Conservation (phyloP, 805 yeast species). For the Metschnikowia amazonensis region DNA sequence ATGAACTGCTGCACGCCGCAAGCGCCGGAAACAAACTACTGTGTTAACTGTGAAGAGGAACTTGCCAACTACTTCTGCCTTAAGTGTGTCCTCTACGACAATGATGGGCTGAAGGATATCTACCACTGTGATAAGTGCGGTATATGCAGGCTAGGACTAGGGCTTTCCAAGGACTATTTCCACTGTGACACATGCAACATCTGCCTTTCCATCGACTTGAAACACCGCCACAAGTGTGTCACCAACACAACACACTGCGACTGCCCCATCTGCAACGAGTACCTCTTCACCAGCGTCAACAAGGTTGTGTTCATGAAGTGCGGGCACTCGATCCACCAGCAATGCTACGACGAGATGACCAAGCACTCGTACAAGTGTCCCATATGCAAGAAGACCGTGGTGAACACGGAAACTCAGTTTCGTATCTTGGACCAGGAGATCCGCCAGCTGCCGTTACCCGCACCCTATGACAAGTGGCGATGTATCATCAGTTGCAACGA, state of each 20-base stretch:
- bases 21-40: slow-evolving; percentile 59
- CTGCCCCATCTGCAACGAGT: slow-evolving; percentile 92
- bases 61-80: slow-evolving; percentile 77
- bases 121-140: slow-evolving; percentile 94
- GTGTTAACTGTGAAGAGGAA: slow-evolving; percentile 61
- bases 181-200: slow-evolving; percentile 90
- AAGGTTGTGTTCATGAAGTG: slow-evolving; percentile 90
- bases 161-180: slow-evolving; percentile 82
- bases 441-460: slow-evolving; percentile 68
- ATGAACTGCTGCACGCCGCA: slow-evolving; percentile 79
- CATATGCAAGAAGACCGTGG: slow-evolving; percentile 75
- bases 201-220: slow-evolving; percentile 76
- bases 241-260: slow-evolving; percentile 85
- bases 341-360: slow-evolving; percentile 78
- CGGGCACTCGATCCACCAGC: slow-evolving; percentile 90
- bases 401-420: slow-evolving; percentile 86
- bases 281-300: slow-evolving; percentile 74
- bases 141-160: slow-evolving; percentile 85
- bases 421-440: slow-evolving; percentile 84
- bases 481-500: slow-evolving; percentile 79
- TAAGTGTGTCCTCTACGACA: slow-evolving; percentile 78
- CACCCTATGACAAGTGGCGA: slow-evolving; percentile 72
- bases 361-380: slow-evolving; percentile 89
- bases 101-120: slow-evolving; percentile 71
- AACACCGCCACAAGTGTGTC: slow-evolving; percentile 76